Percentiles rank a stretch among this genome's conserved stretches.
Conservation (phyloP, 1,139 yeast species). For the Kazachstania sp. region DNA sequence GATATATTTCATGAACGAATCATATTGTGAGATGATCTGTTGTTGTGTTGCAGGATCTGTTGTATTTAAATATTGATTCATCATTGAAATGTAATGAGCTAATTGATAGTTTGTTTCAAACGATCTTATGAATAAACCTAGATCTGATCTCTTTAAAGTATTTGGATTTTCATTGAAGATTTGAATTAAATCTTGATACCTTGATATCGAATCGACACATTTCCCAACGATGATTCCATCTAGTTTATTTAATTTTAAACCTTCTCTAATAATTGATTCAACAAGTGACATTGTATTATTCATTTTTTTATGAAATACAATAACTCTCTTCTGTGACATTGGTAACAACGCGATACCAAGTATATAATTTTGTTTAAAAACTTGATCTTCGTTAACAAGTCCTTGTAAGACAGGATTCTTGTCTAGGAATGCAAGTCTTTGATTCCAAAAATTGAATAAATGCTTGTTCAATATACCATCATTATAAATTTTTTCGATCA, state of each 20-base stretch:
- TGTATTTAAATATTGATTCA: conserved; percentile 14
- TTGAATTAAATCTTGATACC: conserved; percentile 26
- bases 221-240: conserved; percentile 47
- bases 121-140: conserved; percentile 53
- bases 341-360: conserved; percentile 21
- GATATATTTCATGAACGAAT: conserved; percentile 30
- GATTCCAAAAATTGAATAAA: conserved; percentile 10
- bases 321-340: conserved; percentile 15
- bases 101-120: conserved; percentile 47
- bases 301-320: conserved; percentile 21
- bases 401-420: conserved; percentile 7
- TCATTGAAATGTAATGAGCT: conserved; percentile 30
- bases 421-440: conserved; percentile 9
- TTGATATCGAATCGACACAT: conserved; percentile 30
- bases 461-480: conserved; percentile 16
- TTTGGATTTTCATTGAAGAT: conserved; percentile 7
- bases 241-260: conserved; percentile 55
- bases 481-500: conserved; percentile 11
- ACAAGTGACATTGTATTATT: conserved; percentile 20
- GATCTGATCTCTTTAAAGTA: conserved; percentile 40
- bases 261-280: conserved; percentile 50
- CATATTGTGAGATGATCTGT: conserved; percentile 30
- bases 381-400: conserved; percentile 5
- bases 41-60: conserved; percentile 5
- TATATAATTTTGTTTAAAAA: conserved; percentile 18